Base-by-base conservation (phyloP, 768 basidiomycete species). In the Phylloporus sp. region DNA sequence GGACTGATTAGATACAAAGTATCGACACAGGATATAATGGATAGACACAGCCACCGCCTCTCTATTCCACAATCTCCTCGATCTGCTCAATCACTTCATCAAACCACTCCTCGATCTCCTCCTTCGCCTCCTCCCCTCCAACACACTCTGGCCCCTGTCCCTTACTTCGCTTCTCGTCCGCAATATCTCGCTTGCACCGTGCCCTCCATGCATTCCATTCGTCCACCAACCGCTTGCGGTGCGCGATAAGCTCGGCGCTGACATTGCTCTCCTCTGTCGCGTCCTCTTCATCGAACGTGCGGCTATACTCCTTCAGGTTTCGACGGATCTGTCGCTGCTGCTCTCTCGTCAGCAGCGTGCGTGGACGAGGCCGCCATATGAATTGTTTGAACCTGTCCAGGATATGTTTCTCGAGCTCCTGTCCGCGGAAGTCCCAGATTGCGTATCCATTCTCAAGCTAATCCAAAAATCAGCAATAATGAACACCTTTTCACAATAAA, bases 171-270 rank as follows among this genome's bases (percentile, higher is more conserved):
- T 69, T 72, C 50, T 80, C 80, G 42, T 82, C 82, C 28, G 74
- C 76, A 45, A 84, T 46, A 55, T 88, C 81, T 53, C 77, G 78
- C 63, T 77, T 81, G 55, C 84, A 82, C 53, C 80, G 76, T 20
- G 73, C 58, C 42, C 95, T 81, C 96, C 96, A 98, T 34, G 95
- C 90, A 69, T 99, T 96, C 96, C 96, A 99, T 70, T 99, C 96
- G 61, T 96, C 90, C 57, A 98, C 86, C 43, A 97, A 77, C 38
- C 96, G 79, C 66, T 90, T 89, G 50, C 96, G 79, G 53, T 83
- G 82, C 15, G 91, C 90, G 55, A 94, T 78, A 21, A 96, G 79
- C 69, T 98, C 96, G 5, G 93, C 92, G 54, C 86, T 93, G 57
- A 94, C 90, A 58, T 86, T 89, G 66, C 85, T 91, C 70, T 95